phyloP scores from a whole-genome alignment of 768 basidiomycete species.

The Leccinum disarticulatum region DNA sequence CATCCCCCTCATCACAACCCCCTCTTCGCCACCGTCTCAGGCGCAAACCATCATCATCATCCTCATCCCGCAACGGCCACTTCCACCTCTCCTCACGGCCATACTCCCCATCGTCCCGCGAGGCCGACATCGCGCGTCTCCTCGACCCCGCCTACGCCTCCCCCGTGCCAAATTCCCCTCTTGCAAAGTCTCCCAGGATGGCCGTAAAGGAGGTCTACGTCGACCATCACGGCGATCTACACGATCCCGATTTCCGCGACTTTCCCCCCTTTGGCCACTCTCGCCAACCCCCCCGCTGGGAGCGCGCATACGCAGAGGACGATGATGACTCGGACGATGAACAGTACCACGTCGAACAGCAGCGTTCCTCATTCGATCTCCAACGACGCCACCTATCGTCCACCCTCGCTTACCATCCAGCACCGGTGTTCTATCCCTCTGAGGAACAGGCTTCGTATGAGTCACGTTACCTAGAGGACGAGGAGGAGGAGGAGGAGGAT shows the following conservation, averaged over 20 bases:
- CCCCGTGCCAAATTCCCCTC: slow-evolving; percentile 29
- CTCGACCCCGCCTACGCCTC: slow-evolving; percentile 63
- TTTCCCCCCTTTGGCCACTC: slow-evolving; percentile 45
- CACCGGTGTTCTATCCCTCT: slow-evolving; percentile 25
- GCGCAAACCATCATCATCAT: slow-evolving; percentile 28
- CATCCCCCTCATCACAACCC: slow-evolving; percentile 16
- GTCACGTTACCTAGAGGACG: slow-evolving; percentile 26
- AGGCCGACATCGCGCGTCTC: slow-evolving; percentile 57
- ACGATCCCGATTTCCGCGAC: slow-evolving; percentile 68
- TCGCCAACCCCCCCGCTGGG: slow-evolving; percentile 36
- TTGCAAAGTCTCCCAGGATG: slow-evolving; percentile 15
- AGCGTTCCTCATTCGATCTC: slow-evolving; percentile 19
- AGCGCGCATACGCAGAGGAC: slow-evolving; percentile 30
- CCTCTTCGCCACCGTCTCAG: slow-evolving; percentile 25
- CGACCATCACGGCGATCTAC: slow-evolving; percentile 60
- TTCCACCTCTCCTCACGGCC: slow-evolving; percentile 19
- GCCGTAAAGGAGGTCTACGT: slow-evolving; percentile 44
- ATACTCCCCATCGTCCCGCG: slow-evolving; percentile 39
- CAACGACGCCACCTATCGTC: slow-evolving; percentile 29
- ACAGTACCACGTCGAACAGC: slow-evolving; percentile 18
- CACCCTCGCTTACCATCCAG: slow-evolving; percentile 17
- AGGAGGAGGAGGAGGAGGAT: slow-evolving; percentile 28
- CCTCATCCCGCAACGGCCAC: slow-evolving; percentile 23
- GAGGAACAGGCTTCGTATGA: slow-evolving; percentile 34
- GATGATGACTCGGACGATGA: slow-evolving; percentile 33